Evolutionary conservation across 345 rosid species (phyloP).

Genomic region (Isatis tinctoria): DNA sequence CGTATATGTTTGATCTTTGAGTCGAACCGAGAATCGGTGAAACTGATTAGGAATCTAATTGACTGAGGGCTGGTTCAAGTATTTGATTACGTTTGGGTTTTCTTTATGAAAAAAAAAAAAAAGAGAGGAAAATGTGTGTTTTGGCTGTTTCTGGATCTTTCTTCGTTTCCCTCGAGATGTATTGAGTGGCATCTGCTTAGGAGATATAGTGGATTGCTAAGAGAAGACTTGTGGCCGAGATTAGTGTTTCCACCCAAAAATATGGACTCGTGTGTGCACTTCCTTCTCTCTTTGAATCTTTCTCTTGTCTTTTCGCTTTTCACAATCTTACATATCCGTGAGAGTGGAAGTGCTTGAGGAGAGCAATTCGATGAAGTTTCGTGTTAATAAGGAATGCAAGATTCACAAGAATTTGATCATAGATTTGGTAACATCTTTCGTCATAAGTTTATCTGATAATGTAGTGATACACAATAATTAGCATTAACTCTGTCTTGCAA

Average conservation of each 20-base stretch:
- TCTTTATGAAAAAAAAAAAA: too few species aligned
- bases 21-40: background rate
- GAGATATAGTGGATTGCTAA: too few species aligned
- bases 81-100: too few species aligned
- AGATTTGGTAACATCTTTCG: background rate
- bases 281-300: background rate
- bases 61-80: too few species aligned
- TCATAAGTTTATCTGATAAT: background rate
- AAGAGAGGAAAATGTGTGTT: too few species aligned
- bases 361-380: background rate
- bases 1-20: background rate
- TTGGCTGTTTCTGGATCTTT: too few species aligned
- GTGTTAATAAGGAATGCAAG: background rate
- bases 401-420: background rate
- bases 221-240: too few species aligned
- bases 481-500: too few species aligned
- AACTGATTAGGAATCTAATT: background rate
- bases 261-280: background rate
- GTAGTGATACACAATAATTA: too few species aligned
- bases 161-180: too few species aligned
- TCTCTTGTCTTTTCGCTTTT: background rate
- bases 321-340: background rate
- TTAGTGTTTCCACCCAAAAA: too few species aligned
- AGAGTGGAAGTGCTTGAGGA: background rate
- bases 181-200: too few species aligned